phyloP scores from a whole-genome alignment of 2,329 filamentous ascomycete species.

The Phialophora expanda region DNA sequence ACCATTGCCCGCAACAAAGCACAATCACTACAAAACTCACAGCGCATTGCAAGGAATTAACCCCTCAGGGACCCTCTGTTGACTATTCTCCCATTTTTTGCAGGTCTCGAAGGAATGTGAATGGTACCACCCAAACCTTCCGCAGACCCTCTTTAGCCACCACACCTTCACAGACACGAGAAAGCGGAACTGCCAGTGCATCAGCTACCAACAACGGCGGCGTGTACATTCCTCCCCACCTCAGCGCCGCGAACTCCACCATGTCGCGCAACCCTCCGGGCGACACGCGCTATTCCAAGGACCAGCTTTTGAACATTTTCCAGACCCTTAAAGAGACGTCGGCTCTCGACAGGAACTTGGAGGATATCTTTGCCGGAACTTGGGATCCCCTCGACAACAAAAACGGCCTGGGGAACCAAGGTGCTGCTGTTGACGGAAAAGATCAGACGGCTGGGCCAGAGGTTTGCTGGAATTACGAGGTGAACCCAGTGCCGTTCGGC shows the following conservation, averaged over 20 bases:
- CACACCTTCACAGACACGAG: constrained; percentile 49
- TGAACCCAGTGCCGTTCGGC: constrained; percentile 71
- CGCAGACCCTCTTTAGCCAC: constrained; percentile 67
- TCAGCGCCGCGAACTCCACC: constrained; percentile 57
- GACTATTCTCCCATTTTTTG: constrained; percentile 22
- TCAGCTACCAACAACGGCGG: constrained; percentile 51
- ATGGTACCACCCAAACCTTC: constrained; percentile 71
- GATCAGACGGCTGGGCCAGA: constrained; percentile 80
- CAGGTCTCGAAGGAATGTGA: constrained; percentile 66
- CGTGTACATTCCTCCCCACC: constrained; percentile 67
- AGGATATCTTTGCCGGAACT: constrained; percentile 71
- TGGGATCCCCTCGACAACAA: constrained; percentile 75
- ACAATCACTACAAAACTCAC: background rate
- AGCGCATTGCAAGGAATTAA: constrained; percentile 71
- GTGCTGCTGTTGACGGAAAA: constrained; percentile 75
- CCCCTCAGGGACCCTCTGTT: constrained; percentile 4
- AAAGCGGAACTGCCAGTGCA: constrained; percentile 44
- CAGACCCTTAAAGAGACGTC: constrained; percentile 61
- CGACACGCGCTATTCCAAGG: constrained; percentile 72
- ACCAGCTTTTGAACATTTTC: constrained; percentile 78
- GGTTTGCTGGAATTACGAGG: constrained; percentile 83
- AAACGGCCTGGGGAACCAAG: constrained; percentile 67
- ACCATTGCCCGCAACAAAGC: background rate
- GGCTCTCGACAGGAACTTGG: constrained; percentile 64
- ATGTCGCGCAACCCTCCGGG: constrained; percentile 59